phyloP scores from a whole-genome alignment of 768 basidiomycete species.

The Auriculariales sp. region DNA sequence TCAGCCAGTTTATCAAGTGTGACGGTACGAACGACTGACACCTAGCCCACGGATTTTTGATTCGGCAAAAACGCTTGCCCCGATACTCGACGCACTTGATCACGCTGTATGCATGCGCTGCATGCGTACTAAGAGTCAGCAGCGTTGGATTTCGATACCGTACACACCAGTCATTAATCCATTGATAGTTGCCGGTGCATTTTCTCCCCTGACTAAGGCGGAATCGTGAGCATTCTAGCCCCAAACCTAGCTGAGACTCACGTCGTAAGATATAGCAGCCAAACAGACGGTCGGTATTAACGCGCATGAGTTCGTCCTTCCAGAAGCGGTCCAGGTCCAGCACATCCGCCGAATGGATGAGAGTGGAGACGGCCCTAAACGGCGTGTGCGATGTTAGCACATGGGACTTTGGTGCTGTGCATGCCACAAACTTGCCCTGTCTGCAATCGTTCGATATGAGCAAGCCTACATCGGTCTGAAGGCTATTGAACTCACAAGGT shows the following conservation, averaged over 20 bases:
- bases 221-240: too few relatives aligned
- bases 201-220: too few relatives aligned
- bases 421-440: constrained; percentile 5
- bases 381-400: not conserved
- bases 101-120: constrained; percentile 35
- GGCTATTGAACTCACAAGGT: constrained; percentile 40
- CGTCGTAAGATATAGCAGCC: constrained; percentile 26
- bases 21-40: not conserved
- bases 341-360: constrained; percentile 23
- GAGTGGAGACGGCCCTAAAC: not conserved
- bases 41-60: constrained; percentile 39
- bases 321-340: constrained; percentile 36
- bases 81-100: constrained; percentile 28
- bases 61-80: constrained; percentile 32
- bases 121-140: too few relatives aligned
- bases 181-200: too few relatives aligned
- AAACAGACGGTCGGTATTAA: constrained; percentile 37
- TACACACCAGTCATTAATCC: too few relatives aligned
- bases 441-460: not conserved
- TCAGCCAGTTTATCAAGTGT: too few relatives aligned
- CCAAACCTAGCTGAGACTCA: too few relatives aligned
- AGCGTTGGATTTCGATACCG: too few relatives aligned
- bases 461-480: not conserved
- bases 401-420: constrained; percentile 3
- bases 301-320: constrained; percentile 35